Evolutionary conservation across 352 stramenopile genomes (phyloP), one percentile per base, ranked within the genome.

Genomic region (Phytopythium boreale): DNA sequence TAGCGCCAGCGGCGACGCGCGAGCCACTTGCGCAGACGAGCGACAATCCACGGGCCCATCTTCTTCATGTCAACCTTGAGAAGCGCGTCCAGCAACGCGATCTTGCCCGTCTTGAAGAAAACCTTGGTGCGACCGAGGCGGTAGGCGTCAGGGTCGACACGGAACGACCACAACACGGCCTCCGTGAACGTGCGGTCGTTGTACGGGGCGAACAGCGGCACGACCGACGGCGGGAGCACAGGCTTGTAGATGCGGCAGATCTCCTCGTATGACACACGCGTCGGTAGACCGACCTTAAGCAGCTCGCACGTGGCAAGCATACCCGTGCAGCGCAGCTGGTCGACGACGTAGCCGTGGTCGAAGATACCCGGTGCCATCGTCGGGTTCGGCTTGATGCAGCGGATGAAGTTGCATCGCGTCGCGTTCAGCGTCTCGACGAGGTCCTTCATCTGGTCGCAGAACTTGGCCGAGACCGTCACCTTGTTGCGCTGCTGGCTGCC

Each of bases 71-170:
- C 84, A 19, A 94, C 80, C 77, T 92, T 92, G 34, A 97, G 72
- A 19, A 97, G 73, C 8, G 88, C 87, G 59, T 97, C 86, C 6
- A 97, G 69, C 8, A 92, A 74, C 47, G 89, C 87, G 63, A 97
- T 97, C 70, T 96, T 95, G 64, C 90, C 90, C 19, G 89, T 95
- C 77, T 93, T 95, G 74, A 97, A 97, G 72, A 97, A 97, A 26
- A 97, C 87, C 68, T 93, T 92, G 14, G 90, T 97, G 36, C 84
- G 81, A 69, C 90, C 90, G 10, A 97, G 79, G 53, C 84, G 85
- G 71, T 97, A 97, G 20, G 85, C 84, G 46, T 95, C 85, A 4
- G 79, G 70, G 47, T 93, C 83, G 17, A 97, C 87, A 51, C 87
- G 87, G 79, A 97, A 97, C 24, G 89, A 93, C 87, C 88, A 97